Percentiles rank a stretch among this genome's conserved stretches.
Evolutionary conservation across 1,284 basidiomycete genomes (phyloP).

Genomic region (Meira nashicola): DNA sequence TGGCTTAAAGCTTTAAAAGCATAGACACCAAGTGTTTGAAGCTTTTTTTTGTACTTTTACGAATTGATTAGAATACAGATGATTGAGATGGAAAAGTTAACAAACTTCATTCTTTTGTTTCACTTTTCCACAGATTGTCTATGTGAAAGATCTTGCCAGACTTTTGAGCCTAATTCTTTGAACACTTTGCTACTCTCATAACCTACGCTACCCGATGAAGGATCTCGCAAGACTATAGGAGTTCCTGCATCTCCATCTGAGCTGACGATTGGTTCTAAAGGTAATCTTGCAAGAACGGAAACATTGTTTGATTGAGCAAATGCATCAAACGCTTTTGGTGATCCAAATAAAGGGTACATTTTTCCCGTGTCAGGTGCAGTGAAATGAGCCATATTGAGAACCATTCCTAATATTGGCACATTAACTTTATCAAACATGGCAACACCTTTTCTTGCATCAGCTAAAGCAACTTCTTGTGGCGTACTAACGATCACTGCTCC

Average conservation of each 20-base stretch:
- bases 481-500: constrained; percentile 67
- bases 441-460: constrained; percentile 88
- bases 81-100: neutral
- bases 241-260: constrained; percentile 68
- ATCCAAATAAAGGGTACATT: constrained; percentile 74
- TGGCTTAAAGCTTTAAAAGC: neutral
- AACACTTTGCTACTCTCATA: constrained; percentile 1
- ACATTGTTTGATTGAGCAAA: constrained; percentile 65
- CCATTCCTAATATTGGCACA: constrained; percentile 78
- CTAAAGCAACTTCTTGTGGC: constrained; percentile 87
- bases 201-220: neutral
- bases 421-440: constrained; percentile 85
- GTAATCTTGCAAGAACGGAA: constrained; percentile 75
- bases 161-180: neutral
- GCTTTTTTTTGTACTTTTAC: neutral
- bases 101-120: neutral
- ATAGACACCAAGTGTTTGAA: neutral
- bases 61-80: neutral
- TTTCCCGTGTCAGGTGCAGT: constrained; percentile 71
- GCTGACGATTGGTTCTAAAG: constrained; percentile 74
- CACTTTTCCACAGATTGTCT: neutral
- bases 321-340: constrained; percentile 63
- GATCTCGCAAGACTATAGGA: constrained; percentile 55
- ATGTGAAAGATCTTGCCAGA: neutral
- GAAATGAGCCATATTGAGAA: constrained; percentile 88